A percentile compares a stretch with the other conserved stretches of the same genome.
These are phyloP conservation scores for Ophiosphaerella herpotricha DNA, from an alignment of 2,329 filamentous ascomycete species.

Conservation along the genomic window DNA sequence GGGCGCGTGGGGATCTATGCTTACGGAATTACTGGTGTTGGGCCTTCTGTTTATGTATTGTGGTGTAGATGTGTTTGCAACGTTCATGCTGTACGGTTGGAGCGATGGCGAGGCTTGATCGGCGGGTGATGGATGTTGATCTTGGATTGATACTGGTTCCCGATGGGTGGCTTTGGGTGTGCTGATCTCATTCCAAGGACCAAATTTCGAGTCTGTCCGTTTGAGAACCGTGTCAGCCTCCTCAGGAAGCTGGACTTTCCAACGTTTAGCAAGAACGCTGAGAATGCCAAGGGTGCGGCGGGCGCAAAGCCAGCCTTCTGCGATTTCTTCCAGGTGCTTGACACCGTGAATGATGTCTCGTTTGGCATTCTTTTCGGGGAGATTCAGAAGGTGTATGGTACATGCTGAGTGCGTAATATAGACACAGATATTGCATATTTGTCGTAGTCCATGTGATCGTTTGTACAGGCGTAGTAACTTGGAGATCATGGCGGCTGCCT, in stretches of 20 bases:
- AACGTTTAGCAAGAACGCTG: conserved; percentile 82
- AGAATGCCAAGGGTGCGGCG: conserved; percentile 83
- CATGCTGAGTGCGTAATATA: conserved; percentile 95
- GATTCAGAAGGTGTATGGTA: conserved; percentile 89
- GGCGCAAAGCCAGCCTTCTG: conserved; percentile 91
- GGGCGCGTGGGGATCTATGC: conserved; percentile 29
- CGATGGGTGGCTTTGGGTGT: conserved; percentile 28
- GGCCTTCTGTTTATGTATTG: conserved; percentile 29
- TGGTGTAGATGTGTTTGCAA: conserved; percentile 28
- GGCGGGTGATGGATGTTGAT: conserved; percentile 24
- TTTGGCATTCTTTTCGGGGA: conserved; percentile 88
- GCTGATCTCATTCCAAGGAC: conserved; percentile 56
- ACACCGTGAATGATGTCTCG: conserved; percentile 89
- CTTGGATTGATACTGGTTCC: conserved; percentile 19
- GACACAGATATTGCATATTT: conserved; percentile 95
- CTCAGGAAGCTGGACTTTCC: conserved; percentile 83
- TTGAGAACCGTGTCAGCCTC: conserved; percentile 79
- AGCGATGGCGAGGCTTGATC: conserved; percentile 30
- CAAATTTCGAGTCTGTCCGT: conserved; percentile 79
- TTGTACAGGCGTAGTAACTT: conserved; percentile 96
- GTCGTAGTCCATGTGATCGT: conserved; percentile 83
- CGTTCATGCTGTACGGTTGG: conserved; percentile 38
- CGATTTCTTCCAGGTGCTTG: conserved; percentile 92
- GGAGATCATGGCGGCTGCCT: conserved; percentile 85
- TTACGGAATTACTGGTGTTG: conserved; percentile 27